Conservation (phyloP, 257 asterid species). For the Nicotiana tabacum region DNA sequence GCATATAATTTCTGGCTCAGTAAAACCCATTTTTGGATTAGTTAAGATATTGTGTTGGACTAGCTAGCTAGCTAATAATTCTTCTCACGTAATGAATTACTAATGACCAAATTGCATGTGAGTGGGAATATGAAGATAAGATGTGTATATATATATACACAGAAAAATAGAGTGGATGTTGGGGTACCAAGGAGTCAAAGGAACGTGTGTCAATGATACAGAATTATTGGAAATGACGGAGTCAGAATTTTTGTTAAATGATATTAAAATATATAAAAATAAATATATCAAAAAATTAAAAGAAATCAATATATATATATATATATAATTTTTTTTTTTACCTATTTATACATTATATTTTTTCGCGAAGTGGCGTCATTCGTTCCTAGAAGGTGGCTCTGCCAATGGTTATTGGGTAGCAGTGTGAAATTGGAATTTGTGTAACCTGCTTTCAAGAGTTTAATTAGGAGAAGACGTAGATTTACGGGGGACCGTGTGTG, state of each 20-base stretch:
- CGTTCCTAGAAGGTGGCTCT: too few relatives aligned
- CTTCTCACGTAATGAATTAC: too few relatives aligned
- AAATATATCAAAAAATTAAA: too few relatives aligned
- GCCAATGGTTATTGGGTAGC: not conserved
- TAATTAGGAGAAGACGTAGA: not conserved
- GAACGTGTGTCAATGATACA: not conserved
- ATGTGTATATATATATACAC: too few relatives aligned
- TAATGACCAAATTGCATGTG: not conserved
- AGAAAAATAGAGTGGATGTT: not conserved
- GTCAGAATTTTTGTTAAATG: too few relatives aligned
- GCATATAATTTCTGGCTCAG: slow-evolving; percentile 39
- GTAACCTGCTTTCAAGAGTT: not conserved
- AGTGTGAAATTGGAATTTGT: not conserved
- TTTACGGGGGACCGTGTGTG: not conserved
- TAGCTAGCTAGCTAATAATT: not conserved
- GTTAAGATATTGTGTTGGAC: not conserved
- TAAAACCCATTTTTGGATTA: slow-evolving; percentile 30
- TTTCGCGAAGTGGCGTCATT: too few relatives aligned
- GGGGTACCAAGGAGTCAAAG: not conserved
- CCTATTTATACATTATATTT: too few relatives aligned
- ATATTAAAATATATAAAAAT: too few relatives aligned
- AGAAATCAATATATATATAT: too few relatives aligned
- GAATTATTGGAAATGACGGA: too few relatives aligned
- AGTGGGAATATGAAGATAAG: not conserved
- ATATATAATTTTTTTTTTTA: too few relatives aligned